These are phyloP conservation scores for Saccharomyces pastorianus DNA, from an alignment of 1,139 yeast species.

Conservation along the genomic window DNA sequence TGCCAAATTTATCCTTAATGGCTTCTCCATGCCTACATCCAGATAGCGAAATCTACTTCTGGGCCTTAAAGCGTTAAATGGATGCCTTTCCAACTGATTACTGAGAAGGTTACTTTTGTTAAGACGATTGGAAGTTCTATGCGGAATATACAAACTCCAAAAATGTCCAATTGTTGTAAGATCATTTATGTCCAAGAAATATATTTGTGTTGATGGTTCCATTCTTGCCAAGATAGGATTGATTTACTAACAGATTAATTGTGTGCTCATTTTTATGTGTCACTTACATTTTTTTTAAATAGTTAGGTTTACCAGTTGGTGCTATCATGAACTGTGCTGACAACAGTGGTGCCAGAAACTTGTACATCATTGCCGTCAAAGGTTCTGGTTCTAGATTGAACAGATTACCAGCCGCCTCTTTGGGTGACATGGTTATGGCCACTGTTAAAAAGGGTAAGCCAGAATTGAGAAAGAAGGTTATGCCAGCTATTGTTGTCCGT, in stretches of 20 bases:
- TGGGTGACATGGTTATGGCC: conserved; percentile 99
- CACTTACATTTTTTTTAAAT: conserved; percentile 14
- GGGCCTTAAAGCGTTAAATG: not conserved
- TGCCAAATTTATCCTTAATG: not conserved
- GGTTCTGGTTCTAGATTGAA: conserved; percentile 99
- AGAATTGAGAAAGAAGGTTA: conserved; percentile 99
- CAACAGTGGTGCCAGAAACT: conserved; percentile 99
- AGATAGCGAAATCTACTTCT: not conserved
- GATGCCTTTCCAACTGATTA: not conserved
- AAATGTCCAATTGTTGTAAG: not conserved
- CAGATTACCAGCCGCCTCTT: conserved; percentile 99
- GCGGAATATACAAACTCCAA: not conserved
- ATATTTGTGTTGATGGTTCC: not conserved
- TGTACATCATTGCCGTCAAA: conserved; percentile 97
- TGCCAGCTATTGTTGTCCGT: conserved; percentile 99
- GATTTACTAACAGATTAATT: conserved; percentile 18
- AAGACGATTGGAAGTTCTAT: not conserved
- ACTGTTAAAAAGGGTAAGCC: conserved; percentile 99
- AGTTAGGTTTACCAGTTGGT: conserved; percentile 99
- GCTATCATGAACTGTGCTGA: conserved; percentile 99
- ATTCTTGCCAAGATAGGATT: not conserved
- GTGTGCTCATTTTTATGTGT: conserved; percentile 1
- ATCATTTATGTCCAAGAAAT: not conserved
- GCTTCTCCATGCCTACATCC: not conserved
- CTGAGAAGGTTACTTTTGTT: not conserved